Conservation (phyloP, 1,284 basidiomycete genomes). For the Leccinum pachyderme region DNA sequence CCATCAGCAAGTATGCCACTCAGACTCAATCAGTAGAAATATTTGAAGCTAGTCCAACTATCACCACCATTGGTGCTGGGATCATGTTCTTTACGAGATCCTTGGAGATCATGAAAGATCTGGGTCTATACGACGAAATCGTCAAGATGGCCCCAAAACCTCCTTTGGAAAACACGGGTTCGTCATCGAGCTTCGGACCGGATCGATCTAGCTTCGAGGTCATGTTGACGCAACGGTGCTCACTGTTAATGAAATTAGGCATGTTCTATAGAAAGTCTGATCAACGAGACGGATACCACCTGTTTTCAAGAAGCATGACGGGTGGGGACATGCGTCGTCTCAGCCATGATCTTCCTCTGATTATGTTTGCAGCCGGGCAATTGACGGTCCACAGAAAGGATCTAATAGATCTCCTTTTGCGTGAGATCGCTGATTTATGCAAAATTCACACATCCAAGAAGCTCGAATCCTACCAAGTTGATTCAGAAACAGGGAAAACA, state of each 20-base stretch:
- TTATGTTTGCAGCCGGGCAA: conserved; percentile 22
- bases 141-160: conserved; percentile 6
- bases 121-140: conserved; percentile 30
- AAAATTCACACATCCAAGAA: conserved; percentile 33
- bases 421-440: conserved; percentile 28
- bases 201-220: background rate
- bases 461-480: conserved; percentile 26
- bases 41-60: conserved; percentile 36
- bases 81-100: conserved; percentile 35
- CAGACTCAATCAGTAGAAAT: conserved; percentile 26
- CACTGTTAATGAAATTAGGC: conserved; percentile 3
- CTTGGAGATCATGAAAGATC: conserved; percentile 34
- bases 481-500: conserved; percentile 12
- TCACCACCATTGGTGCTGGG: conserved; percentile 39
- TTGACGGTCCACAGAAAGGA: conserved; percentile 35
- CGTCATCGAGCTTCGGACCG: background rate
- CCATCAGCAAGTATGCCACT: conserved; percentile 28
- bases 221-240: background rate
- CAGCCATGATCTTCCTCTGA: background rate
- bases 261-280: conserved; percentile 25
- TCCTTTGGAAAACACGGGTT: conserved; percentile 15
- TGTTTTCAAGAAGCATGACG: conserved; percentile 17
- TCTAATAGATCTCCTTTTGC: conserved; percentile 31
- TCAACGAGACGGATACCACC: conserved; percentile 23
- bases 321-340: conserved; percentile 3